Evolutionary conservation across 179 eudicot genomes (phyloP).

Genomic region (Vitellaria paradoxa): DNA sequence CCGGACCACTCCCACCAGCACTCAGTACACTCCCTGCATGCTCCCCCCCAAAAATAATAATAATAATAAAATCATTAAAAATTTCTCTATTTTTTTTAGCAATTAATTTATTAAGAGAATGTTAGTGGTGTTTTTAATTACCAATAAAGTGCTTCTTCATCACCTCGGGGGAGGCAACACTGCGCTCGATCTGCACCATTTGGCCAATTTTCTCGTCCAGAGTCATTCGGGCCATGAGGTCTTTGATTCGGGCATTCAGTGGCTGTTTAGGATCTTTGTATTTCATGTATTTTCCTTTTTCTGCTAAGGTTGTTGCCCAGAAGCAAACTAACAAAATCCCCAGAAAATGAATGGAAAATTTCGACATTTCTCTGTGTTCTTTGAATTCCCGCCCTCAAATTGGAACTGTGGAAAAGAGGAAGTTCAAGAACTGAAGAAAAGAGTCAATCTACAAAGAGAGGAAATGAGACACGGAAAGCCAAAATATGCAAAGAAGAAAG

Average conservation of each 20-base stretch:
- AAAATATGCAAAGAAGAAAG: no score
- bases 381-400: background rate
- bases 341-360: background rate
- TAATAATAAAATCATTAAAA: background rate
- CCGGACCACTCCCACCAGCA: conserved; percentile 77
- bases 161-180: conserved; percentile 49
- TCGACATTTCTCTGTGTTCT: background rate
- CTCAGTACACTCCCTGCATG: conserved; percentile 68
- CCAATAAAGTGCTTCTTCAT: conserved; percentile 72
- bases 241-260: conserved; percentile 48
- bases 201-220: conserved; percentile 86
- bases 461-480: background rate
- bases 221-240: conserved; percentile 70
- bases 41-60: background rate
- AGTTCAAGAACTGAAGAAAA: background rate
- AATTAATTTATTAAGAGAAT: no score
- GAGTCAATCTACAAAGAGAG: background rate
- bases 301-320: conserved; percentile 17
- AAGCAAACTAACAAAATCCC: conserved; percentile 21
- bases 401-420: background rate
- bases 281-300: conserved; percentile 33
- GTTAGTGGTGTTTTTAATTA: conserved; percentile 20
- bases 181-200: conserved; percentile 78
- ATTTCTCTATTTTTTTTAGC: no score
- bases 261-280: conserved; percentile 74